A percentile compares a stretch with the other conserved stretches of the same genome.
phyloP scores from a whole-genome alignment of 2,329 filamentous ascomycete species.

The Verruconis gallopava region DNA sequence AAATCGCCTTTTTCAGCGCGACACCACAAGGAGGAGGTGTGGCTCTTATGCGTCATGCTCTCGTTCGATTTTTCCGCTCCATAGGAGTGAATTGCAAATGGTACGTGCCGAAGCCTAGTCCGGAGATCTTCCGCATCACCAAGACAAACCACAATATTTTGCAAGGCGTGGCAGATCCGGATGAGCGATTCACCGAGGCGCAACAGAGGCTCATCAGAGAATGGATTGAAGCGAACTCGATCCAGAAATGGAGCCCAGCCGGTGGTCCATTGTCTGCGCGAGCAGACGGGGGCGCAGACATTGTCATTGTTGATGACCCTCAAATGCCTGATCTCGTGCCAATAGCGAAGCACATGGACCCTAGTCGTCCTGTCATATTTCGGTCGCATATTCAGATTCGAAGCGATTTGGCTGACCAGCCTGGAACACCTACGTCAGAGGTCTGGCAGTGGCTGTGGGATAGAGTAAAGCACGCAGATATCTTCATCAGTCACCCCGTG shows the following conservation, averaged over 20 bases:
- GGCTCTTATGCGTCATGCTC: conserved; percentile 66
- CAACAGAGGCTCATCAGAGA: conserved; percentile 51
- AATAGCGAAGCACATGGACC: conserved; percentile 57
- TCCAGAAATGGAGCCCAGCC: conserved; percentile 58
- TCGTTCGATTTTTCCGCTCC: conserved; percentile 56
- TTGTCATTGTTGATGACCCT: conserved; percentile 69
- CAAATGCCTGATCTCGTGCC: conserved; percentile 73
- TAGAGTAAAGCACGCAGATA: conserved; percentile 55
- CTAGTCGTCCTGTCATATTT: conserved; percentile 64
- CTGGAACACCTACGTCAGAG: conserved; percentile 55
- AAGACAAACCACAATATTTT: conserved; percentile 85
- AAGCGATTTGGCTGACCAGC: conserved; percentile 52
- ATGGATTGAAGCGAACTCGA: conserved; percentile 63
- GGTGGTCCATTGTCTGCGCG: conserved; percentile 54
- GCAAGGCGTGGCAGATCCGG: conserved; percentile 58
- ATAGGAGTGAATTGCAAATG: conserved; percentile 59
- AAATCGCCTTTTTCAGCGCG: conserved; percentile 66
- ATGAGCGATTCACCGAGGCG: conserved; percentile 49
- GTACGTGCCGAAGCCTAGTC: conserved; percentile 68
- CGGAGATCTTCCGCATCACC: conserved; percentile 68
- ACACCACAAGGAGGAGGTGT: conserved; percentile 76
- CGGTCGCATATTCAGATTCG: conserved; percentile 75
- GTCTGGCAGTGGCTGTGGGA: conserved; percentile 67
- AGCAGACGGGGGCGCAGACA: conserved; percentile 58
- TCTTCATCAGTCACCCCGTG: conserved; percentile 75